Evolutionary conservation across 164 flowering plant species (phyloP).

Genomic region (Vitis amurensis): DNA sequence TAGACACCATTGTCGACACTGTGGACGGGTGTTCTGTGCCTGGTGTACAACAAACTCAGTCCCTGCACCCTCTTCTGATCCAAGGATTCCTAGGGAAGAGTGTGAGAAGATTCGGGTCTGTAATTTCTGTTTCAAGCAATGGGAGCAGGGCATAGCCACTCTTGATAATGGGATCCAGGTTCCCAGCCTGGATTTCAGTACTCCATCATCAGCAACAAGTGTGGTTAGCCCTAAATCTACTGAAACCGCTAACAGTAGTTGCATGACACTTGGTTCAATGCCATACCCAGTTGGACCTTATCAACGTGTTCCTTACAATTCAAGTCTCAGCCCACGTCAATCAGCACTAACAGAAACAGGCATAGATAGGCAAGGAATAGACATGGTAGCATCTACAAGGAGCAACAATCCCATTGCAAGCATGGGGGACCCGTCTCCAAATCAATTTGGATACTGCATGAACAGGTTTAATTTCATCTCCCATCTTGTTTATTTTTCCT

Average conservation of each 20-base stretch:
- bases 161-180: slow-evolving; percentile 44
- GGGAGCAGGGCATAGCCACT: slow-evolving; percentile 49
- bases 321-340: slow-evolving; percentile 43
- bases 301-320: slow-evolving; percentile 40
- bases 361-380: slow-evolving; percentile 41
- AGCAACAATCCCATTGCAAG: slow-evolving; percentile 29
- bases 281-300: slow-evolving; percentile 52
- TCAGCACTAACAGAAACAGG: slow-evolving; percentile 38
- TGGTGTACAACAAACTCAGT: slow-evolving; percentile 84
- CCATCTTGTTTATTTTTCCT: neutral
- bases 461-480: slow-evolving; percentile 51
- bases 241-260: slow-evolving; percentile 52
- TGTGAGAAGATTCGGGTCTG: slow-evolving; percentile 82
- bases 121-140: slow-evolving; percentile 81
- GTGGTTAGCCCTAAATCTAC: slow-evolving; percentile 67
- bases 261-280: slow-evolving; percentile 53
- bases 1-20: slow-evolving; percentile 88
- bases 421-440: slow-evolving; percentile 34
- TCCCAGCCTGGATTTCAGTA: slow-evolving; percentile 42
- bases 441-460: slow-evolving; percentile 39
- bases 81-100: slow-evolving; percentile 42
- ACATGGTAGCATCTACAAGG: slow-evolving; percentile 29
- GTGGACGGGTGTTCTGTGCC: slow-evolving; percentile 90
- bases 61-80: slow-evolving; percentile 52
- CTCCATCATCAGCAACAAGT: slow-evolving; percentile 74